Evolutionary conservation across 805 yeast genomes (phyloP).

Genomic region (Metschnikowia vanudenii): DNA sequence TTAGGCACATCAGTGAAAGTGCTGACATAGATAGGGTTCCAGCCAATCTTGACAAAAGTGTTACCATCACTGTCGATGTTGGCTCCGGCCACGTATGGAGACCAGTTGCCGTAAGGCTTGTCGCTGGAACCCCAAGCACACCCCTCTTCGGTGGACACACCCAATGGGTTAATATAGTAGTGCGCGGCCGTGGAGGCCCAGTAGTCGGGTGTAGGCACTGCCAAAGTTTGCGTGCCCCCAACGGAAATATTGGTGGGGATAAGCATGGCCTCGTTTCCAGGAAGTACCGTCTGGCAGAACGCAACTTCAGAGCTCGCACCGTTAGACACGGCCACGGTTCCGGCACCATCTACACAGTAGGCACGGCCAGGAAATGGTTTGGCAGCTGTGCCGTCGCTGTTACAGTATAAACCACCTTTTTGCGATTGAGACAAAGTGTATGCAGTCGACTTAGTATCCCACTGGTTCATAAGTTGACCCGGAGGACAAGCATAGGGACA

Average conservation of each 20-base stretch:
- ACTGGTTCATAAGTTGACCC: constrained; percentile 83
- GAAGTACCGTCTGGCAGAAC: constrained; percentile 88
- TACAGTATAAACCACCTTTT: constrained; percentile 82
- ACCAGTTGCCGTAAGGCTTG: constrained; percentile 83
- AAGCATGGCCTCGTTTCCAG: constrained; percentile 93
- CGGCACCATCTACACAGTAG: constrained; percentile 77
- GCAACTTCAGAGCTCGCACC: constrained; percentile 61
- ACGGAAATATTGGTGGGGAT: constrained; percentile 73
- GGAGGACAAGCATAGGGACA: constrained; percentile 93
- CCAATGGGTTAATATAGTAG: constrained; percentile 81
- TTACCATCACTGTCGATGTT: constrained; percentile 68
- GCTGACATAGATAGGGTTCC: constrained; percentile 85
- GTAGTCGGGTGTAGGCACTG: constrained; percentile 83
- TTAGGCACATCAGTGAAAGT: constrained; percentile 57
- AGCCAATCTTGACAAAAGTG: constrained; percentile 82
- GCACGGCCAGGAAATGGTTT: constrained; percentile 56
- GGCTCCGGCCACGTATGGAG: constrained; percentile 92
- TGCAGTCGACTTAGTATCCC: constrained; percentile 75
- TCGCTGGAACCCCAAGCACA: constrained; percentile 79
- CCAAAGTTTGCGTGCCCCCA: constrained; percentile 51
- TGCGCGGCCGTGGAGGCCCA: constrained; percentile 88
- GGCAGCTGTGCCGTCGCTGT: constrained; percentile 62
- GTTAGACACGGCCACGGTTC: constrained; percentile 66
- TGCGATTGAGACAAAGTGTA: constrained; percentile 76
- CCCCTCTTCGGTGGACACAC: constrained; percentile 70